Base-by-base conservation (phyloP, 129 eudicot species). In the Tagetes patula region DNA sequence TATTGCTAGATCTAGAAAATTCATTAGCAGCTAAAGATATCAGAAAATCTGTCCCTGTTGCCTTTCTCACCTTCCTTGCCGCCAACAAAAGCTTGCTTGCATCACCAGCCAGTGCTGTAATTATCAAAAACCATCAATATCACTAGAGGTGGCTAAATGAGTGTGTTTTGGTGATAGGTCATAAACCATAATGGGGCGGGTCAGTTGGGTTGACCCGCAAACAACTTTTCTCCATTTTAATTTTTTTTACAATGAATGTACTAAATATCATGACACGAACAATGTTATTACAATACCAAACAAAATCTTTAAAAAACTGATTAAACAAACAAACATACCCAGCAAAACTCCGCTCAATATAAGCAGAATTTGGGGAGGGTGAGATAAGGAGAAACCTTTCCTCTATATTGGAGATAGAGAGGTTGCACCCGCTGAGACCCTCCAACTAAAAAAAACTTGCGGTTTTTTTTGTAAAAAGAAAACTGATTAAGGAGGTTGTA, bases 1-100 rank as follows among this genome's bases (percentile, higher is more conserved):
- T 80, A 69, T 84, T 78, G 73, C 84, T 85, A 38, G 82, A 58
- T 77, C 81, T 80, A 69, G 85, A 84, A 65, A 90, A 85, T 49
- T 81, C 85, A 59, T 85, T 82, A 30, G 79, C 79, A 43, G 75
- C 67, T 37, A 90, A 78, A 0, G 97, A 90, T 72, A 90, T 75
- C 50, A 82, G 10, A 80, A 85, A 85, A 10, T 85, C 87, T 37
- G 89, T 87, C 69, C 82, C 81, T 3, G 81, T 85, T 61, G 91
- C 85, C 84, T 81, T 87, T 71, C 88, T 79, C 72, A 90, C 73
- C 83, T 85, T 87, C 83, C 75, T 90, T 1, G 96, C 96, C 40
- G 86, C 91, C 75, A 90, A 65, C 68, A 90, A 59, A 43, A 85
- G 71, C 78, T 87, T 90, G 70, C 95, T 85, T 54, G 84, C 79